A percentile compares a stretch with the other conserved stretches of the same genome.
These are phyloP conservation scores for Hygrophorus russula DNA, from an alignment of 768 basidiomycete species.

Conservation along the genomic window DNA sequence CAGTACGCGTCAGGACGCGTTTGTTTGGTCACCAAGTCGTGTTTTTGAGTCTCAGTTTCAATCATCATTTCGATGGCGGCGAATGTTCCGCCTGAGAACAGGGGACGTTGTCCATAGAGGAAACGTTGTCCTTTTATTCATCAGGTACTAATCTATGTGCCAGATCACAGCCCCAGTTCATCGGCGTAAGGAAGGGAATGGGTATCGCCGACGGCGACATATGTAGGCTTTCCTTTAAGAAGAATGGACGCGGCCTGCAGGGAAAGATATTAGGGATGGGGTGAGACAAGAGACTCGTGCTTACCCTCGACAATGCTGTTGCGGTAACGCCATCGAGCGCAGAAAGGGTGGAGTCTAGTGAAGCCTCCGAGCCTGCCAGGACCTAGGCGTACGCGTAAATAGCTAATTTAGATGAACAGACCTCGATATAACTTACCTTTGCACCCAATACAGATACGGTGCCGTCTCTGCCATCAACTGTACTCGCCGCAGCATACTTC, in stretches of 20 bases:
- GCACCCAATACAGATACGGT: constrained; percentile 48
- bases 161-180: constrained; percentile 61
- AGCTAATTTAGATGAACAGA: constrained; percentile 2
- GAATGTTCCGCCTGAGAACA: too few relatives aligned
- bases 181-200: constrained; percentile 71
- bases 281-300: constrained; percentile 9
- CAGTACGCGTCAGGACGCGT: too few relatives aligned
- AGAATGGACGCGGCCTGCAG: constrained; percentile 53
- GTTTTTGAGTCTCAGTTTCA: too few relatives aligned
- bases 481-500: constrained; percentile 69
- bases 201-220: constrained; percentile 76
- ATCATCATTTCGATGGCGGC: too few relatives aligned
- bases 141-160: neutral
- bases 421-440: constrained; percentile 35
- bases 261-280: neutral
- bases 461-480: constrained; percentile 61
- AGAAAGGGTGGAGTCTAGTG: constrained; percentile 51
- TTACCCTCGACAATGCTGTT: constrained; percentile 60
- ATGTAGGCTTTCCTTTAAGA: constrained; percentile 71
- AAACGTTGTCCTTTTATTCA: too few relatives aligned
- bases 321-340: constrained; percentile 62
- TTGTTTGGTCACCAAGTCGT: too few relatives aligned
- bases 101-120: too few relatives aligned
- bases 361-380: constrained; percentile 35
- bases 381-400: constrained; percentile 48